Evolutionary conservation across 2,329 filamentous ascomycete genomes (phyloP).

Genomic region (Neonectria magnoliae): DNA sequence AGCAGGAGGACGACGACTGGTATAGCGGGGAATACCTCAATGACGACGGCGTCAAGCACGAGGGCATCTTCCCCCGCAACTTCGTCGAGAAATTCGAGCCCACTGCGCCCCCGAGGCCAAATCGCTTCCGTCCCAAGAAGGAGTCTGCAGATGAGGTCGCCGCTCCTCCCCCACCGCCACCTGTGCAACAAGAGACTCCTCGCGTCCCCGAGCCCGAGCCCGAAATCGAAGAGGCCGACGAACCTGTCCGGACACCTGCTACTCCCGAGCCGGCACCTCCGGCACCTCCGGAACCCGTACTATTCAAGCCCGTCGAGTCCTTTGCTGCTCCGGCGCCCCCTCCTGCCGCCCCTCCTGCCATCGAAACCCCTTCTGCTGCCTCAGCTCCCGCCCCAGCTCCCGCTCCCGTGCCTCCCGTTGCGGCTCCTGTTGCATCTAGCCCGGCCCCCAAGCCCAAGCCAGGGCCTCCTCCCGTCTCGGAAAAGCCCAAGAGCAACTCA

Average conservation of each 20-base stretch:
- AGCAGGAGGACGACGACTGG: constrained; percentile 94
- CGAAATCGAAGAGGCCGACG: constrained; percentile 49
- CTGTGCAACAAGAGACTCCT: constrained; percentile 44
- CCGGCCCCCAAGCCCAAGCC: constrained; percentile 52
- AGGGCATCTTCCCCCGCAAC: constrained; percentile 94
- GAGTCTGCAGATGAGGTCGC: constrained; percentile 51
- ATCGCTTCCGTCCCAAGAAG: constrained; percentile 77
- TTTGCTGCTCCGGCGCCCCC: constrained; percentile 42
- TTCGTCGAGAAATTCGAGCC: constrained; percentile 98
- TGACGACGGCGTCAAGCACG: constrained; percentile 75
- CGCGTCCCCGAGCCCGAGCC: constrained; percentile 49
- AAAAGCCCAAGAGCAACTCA: constrained; percentile 79
- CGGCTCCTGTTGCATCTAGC: constrained; percentile 45
- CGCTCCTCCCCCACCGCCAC: constrained; percentile 48
- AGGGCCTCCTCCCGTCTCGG: constrained; percentile 72
- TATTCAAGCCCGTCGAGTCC: constrained; percentile 50
- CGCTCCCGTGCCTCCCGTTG: constrained; percentile 37
- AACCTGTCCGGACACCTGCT: constrained; percentile 45
- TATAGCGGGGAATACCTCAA: constrained; percentile 89
- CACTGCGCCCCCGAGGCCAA: constrained; percentile 85
- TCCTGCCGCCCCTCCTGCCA: constrained; percentile 44
- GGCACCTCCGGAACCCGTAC: constrained; percentile 39
- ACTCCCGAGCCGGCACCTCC: constrained; percentile 49
- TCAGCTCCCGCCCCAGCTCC: constrained; percentile 41
- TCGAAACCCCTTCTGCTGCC: constrained; percentile 45